Base-by-base conservation (phyloP, 306 rosid genomes). In the Cyamopsis tetragonoloba region DNA sequence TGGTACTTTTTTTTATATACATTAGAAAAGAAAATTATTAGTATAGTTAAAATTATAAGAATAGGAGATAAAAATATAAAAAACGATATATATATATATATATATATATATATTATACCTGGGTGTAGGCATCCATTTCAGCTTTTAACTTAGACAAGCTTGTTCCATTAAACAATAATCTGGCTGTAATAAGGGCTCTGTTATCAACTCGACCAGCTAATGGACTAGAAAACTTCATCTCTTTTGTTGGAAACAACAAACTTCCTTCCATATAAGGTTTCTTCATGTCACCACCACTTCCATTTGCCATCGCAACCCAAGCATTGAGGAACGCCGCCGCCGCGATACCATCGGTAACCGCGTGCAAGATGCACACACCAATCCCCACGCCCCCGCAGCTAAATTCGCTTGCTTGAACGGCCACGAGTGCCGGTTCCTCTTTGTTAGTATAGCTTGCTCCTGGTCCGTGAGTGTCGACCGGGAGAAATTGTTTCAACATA, bases 321-420 rank as follows among this genome's bases (percentile, higher is more conserved):
- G 64, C 47, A 39, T 50, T 19, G n/a, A 72, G 17, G 5, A 72
- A 59, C 0, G 71, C 24, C 3, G 42, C 37, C 4, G 15, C 2
- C 1, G 71, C 41, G 12, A 63, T 14, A 1, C 77, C 77, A 50
- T 72, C 71, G 7, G 64, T 48, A 5, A 62, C 13, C 64, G 7
- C 62, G 47, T 72, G 77, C 6, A 34, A 53, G 7, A 63, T n/a
- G 41, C 55, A 46, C 42, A 27, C 31, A 2, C 31, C 31, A 3
- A 27, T 3, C 5, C 0, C 31, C 5, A 27, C 5, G 5, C 31
- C 39, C 2, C 63, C 69, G 27, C 79, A 75, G 7, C 12, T 42
- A 4, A 75, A 39, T 20, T 56, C 26, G 10, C 12, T 58, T 6
- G 35, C 39, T 11, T 58, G 67, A 39, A 74, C 26, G 0, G 39